A percentile compares a stretch with the other conserved stretches of the same genome.
Evolutionary conservation across 1,284 basidiomycete species (phyloP).

Genomic region (Apiotrichum sp.): DNA sequence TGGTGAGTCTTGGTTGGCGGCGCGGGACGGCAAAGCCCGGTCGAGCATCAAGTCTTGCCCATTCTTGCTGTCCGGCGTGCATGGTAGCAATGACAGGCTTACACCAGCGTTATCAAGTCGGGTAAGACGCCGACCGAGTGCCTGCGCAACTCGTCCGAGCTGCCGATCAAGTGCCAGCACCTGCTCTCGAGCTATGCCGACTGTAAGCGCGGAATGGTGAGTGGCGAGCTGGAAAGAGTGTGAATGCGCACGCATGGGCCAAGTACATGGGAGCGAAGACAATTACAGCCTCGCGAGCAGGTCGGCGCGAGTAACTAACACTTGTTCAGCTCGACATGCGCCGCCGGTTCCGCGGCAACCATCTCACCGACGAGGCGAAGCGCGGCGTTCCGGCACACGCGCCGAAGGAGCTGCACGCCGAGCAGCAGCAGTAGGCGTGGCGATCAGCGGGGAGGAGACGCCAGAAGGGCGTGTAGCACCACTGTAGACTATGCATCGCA

Average conservation of each 20-base stretch:
- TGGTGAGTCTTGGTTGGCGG: constrained; percentile 30
- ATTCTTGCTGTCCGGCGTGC: neutral
- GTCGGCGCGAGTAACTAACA: too few relatives aligned
- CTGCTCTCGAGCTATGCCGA: constrained; percentile 41
- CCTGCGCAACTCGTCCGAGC: constrained; percentile 27
- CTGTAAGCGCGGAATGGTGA: constrained; percentile 46
- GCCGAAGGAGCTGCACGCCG: constrained; percentile 1
- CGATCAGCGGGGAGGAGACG: neutral
- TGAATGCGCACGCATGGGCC: neutral
- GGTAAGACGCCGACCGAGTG: constrained; percentile 41
- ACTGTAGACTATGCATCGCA: constrained; percentile 6
- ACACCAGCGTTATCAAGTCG: constrained; percentile 35
- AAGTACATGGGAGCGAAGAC: too few relatives aligned
- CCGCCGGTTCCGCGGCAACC: constrained; percentile 44
- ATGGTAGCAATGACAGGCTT: neutral
- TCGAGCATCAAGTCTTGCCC: too few relatives aligned
- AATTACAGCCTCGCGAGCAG: too few relatives aligned
- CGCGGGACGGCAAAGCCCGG: too few relatives aligned
- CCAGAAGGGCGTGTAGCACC: neutral
- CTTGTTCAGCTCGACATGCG: constrained; percentile 43
- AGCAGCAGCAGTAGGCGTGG: too few relatives aligned
- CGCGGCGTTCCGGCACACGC: neutral
- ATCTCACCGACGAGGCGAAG: constrained; percentile 29
- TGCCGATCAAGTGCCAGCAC: constrained; percentile 44
- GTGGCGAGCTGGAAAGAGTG: constrained; percentile 6